These are phyloP conservation scores for Gossypium gossypioides DNA, from an alignment of 441 rosid genomes.

Conservation along the genomic window DNA sequence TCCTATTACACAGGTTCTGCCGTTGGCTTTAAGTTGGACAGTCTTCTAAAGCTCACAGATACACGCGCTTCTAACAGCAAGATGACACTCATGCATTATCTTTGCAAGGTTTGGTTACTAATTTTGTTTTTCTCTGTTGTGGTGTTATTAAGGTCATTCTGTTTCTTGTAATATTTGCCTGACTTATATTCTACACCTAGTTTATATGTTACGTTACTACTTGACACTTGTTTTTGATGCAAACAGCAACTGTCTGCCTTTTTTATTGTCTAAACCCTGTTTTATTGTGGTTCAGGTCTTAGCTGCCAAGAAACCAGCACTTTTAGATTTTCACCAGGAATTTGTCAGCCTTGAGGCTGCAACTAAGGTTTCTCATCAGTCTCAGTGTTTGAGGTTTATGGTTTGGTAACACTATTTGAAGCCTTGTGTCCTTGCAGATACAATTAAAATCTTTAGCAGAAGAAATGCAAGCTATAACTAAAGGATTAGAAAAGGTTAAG, in stretches of 20 bases:
- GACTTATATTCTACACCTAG: neutral
- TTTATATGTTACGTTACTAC: neutral
- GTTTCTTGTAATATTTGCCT: constrained; percentile 1
- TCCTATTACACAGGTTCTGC: constrained; percentile 68
- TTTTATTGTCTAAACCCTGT: constrained; percentile 11
- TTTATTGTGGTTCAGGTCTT: constrained; percentile 46
- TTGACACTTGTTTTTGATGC: neutral
- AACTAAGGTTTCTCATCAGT: constrained; percentile 49
- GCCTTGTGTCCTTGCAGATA: constrained; percentile 44
- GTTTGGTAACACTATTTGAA: constrained; percentile 8
- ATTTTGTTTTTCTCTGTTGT: neutral
- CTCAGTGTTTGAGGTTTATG: constrained; percentile 1
- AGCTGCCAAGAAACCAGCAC: constrained; percentile 60
- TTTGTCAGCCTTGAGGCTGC: constrained; percentile 77
- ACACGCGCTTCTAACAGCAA: constrained; percentile 84
- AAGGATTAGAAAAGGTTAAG: constrained; percentile 86
- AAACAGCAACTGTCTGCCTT: neutral
- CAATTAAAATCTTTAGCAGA: constrained; percentile 92
- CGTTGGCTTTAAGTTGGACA: constrained; percentile 93
- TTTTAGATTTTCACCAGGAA: constrained; percentile 73
- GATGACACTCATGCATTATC: constrained; percentile 97
- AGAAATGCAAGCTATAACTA: constrained; percentile 97
- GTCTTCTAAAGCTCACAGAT: constrained; percentile 83
- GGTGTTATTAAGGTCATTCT: neutral
- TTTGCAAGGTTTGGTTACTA: constrained; percentile 65